Base-by-base conservation (phyloP, 2,329 filamentous ascomycete species). In the Teratosphaeria epicoccoides region DNA sequence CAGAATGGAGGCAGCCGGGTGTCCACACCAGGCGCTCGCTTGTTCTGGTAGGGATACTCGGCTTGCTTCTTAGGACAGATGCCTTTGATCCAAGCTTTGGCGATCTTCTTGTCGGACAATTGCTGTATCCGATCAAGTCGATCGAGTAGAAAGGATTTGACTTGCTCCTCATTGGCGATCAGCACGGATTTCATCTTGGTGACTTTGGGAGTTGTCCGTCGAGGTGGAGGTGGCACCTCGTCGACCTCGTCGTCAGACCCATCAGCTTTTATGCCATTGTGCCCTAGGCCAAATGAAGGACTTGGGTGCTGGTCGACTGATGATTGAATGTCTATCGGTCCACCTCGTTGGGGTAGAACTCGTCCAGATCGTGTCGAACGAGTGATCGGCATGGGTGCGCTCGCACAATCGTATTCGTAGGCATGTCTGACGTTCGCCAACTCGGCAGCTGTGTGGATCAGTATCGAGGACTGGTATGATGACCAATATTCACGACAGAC, bases 51-150 rank as follows among this genome's bases (percentile, higher is more conserved):
- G 0, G 85, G 85, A 59, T 85, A 81, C 17, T 79, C 83, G 0
- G 83, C 83, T 66, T 88, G 85, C 66, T 89, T 89, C 68, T 85
- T 87, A 0, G 85, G 85, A 59, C 86, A 84, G 1, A 88, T 80
- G 1, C 80, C 75, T 62, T 87, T 87, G 53, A 89, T 82, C 80
- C 85, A 88, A 10, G 80, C 82, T 65, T 88, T 89, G 28, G 81
- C 81, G 49, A 88, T 82, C 24, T 82, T 71, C 66, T 88, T 88
- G 69, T 83, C 84, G 6, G 82, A 79, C 1, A 80, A 77, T 60
- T 89, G 85, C 60, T 88, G 84, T 58, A 84, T 78, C 52, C 78
- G 77, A 56, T 78, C 80, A 63, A 88, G 81, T 0, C 80, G 71
- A 40, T 76, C 73, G 46, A 78, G 73, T 57, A 85, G 84, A 56